A percentile compares a stretch with the other conserved stretches of the same genome.
Conservation (phyloP, 768 basidiomycete species). For the Tephrocybe rancida region DNA sequence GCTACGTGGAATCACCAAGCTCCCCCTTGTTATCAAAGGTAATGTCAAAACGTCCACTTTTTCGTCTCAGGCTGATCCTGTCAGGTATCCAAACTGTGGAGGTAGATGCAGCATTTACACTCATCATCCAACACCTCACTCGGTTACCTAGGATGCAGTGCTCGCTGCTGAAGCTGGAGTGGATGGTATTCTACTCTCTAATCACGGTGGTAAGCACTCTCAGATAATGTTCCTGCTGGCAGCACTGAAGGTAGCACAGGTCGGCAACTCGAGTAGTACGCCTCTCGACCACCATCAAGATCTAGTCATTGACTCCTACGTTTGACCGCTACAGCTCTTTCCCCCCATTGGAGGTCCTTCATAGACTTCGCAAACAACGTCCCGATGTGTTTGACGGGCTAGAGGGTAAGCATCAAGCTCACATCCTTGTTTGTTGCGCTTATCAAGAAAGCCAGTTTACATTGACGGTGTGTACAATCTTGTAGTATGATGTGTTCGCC, state of each 20-base stretch:
- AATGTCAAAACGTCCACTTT: not conserved
- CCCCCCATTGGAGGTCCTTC: slow-evolving; percentile 78
- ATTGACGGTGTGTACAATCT: slow-evolving; percentile 64
- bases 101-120: slow-evolving; percentile 34
- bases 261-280: slow-evolving; percentile 82
- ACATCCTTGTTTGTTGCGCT: slow-evolving; percentile 8
- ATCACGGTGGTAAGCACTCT: slow-evolving; percentile 75
- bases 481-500: not conserved
- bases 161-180: slow-evolving; percentile 83
- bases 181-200: slow-evolving; percentile 87
- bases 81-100: slow-evolving; percentile 76
- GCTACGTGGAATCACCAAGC: slow-evolving; percentile 64
- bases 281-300: slow-evolving; percentile 21
- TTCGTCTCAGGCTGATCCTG: not conserved
- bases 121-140: slow-evolving; percentile 7
- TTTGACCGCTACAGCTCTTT: slow-evolving; percentile 62
- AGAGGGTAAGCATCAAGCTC: slow-evolving; percentile 50
- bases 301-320: slow-evolving; percentile 2
- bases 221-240: not conserved
- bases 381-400: slow-evolving; percentile 75
- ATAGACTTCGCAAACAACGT: slow-evolving; percentile 68
- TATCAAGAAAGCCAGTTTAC: slow-evolving; percentile 55
- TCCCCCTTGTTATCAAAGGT: slow-evolving; percentile 81
- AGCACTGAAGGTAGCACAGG: slow-evolving; percentile 39
- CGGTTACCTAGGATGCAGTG: slow-evolving; percentile 69